Evolutionary conservation across 2,329 filamentous ascomycete species (phyloP).

Genomic region (Penicillium sp.): DNA sequence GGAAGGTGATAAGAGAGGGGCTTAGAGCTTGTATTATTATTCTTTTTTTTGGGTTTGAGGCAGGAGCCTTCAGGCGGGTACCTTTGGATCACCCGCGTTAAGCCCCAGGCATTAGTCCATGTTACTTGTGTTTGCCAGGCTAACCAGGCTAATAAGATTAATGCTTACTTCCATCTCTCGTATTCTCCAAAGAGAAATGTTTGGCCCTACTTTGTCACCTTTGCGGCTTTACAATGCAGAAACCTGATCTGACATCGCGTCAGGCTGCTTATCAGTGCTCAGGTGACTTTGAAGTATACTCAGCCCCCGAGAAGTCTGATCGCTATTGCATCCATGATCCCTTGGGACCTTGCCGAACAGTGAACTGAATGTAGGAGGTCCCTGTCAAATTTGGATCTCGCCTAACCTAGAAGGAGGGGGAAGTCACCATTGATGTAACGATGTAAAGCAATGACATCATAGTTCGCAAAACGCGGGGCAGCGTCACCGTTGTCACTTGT

Average conservation of each 20-base stretch:
- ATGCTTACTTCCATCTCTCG: too few species aligned
- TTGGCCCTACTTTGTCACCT: too few species aligned
- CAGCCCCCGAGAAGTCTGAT: neutral
- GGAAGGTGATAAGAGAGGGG: neutral
- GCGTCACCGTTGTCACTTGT: too few species aligned
- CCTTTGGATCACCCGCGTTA: conserved; percentile 2
- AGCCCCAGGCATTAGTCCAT: neutral
- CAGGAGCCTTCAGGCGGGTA: conserved; percentile 9
- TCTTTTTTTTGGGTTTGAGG: neutral
- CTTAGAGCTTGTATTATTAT: neutral
- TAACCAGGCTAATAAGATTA: too few species aligned
- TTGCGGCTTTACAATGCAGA: neutral
- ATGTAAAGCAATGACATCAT: conserved; percentile 4
- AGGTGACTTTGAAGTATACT: neutral
- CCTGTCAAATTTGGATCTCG: neutral
- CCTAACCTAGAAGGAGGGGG: neutral
- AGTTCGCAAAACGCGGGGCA: neutral
- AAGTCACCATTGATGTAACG: neutral
- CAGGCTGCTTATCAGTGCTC: neutral
- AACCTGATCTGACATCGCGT: neutral
- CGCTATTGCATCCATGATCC: neutral
- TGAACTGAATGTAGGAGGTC: neutral
- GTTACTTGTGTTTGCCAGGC: neutral
- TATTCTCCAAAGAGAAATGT: too few species aligned
- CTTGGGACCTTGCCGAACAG: neutral